Conservation (phyloP, 2,329 filamentous ascomycete species). For the Xylaria sp. region DNA sequence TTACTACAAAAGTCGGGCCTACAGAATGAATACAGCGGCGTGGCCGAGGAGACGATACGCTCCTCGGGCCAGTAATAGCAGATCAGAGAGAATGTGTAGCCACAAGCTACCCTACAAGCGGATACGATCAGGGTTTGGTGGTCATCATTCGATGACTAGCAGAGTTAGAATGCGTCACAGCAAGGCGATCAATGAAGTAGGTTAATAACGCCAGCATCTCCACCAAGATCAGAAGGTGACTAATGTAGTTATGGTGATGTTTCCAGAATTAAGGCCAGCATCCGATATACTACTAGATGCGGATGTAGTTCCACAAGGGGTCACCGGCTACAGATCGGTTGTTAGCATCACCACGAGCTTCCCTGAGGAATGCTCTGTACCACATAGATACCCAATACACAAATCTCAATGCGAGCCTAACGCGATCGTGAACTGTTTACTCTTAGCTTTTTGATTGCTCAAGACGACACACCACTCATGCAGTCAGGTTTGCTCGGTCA, state of each 20-base stretch:
- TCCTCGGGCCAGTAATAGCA: not conserved
- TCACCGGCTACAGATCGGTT: not conserved
- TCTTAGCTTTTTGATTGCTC: not conserved
- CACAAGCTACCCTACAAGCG: not conserved
- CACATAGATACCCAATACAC: conserved; percentile 22
- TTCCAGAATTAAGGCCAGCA: conserved; percentile 19
- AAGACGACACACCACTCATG: not conserved
- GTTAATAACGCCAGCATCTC: conserved; percentile 27
- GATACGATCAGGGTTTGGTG: not conserved
- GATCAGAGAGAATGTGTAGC: not conserved
- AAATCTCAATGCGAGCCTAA: not conserved
- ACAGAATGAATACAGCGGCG: not conserved
- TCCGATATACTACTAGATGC: conserved; percentile 8
- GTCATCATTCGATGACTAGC: not conserved
- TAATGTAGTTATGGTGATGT: conserved; percentile 29
- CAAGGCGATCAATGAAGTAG: conserved; percentile 27
- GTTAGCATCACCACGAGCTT: conserved; percentile 7
- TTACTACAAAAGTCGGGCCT: not conserved
- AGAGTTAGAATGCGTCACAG: conserved; percentile 1
- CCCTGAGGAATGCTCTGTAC: not conserved
- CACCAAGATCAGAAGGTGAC: conserved; percentile 25
- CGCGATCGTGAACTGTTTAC: not conserved
- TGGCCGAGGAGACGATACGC: not conserved
- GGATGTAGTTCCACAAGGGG: not conserved
- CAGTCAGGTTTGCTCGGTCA: conserved; percentile 8